Base-by-base conservation (phyloP, 129 eudicot species). In the Helichrysum umbraculigerum region DNA sequence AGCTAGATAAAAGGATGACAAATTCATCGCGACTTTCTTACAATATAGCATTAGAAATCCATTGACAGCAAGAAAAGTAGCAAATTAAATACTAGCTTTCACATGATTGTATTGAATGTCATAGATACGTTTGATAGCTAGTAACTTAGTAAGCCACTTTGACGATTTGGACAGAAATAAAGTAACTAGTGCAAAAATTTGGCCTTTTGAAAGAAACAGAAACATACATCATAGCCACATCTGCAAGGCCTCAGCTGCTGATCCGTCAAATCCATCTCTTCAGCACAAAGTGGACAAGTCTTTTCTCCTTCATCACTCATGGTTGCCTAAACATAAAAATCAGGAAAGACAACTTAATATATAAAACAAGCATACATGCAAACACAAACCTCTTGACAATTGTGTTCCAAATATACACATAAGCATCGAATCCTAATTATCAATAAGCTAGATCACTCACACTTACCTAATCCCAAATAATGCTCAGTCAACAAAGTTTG, bases 211-310 rank as follows among this genome's bases (percentile, higher is more conserved):
- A 37, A 28, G 11, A 65, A 56, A 32, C 0, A 2, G 56, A 51
- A 15, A 12, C 78, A 54, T 37, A 95, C 99, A 86, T 89, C 96
- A 71, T 91, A 91, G 39, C 97, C 97, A 74, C 97, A 95, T 85
- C 79, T 91, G 97, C 99, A 91, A 77, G 97, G 97, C 88, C 81
- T 89, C 82, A 91, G 85, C 83, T 91, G 97, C 90, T 89, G 97
- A 89, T 95, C 97, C 30, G 97, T 91, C 87, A 95, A 84, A 83
- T 94, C 98, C 99, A 95, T 95, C 89, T 91, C 97, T 80, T 91
- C 99, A 35, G 99, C 97, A 67, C 99, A 95, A 70, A 95, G 97
- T 70, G 98, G 98, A 80, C 98, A 95, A 71, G 94, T 91, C 90
- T 89, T 95, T 74, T 91, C 99, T 71, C 97, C 97, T 81, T 91